Percentiles rank a stretch among this genome's conserved stretches.
Evolutionary conservation across 495 filamentous ascomycete species (phyloP).

Genomic region (Thermothielavioides terrestris): DNA sequence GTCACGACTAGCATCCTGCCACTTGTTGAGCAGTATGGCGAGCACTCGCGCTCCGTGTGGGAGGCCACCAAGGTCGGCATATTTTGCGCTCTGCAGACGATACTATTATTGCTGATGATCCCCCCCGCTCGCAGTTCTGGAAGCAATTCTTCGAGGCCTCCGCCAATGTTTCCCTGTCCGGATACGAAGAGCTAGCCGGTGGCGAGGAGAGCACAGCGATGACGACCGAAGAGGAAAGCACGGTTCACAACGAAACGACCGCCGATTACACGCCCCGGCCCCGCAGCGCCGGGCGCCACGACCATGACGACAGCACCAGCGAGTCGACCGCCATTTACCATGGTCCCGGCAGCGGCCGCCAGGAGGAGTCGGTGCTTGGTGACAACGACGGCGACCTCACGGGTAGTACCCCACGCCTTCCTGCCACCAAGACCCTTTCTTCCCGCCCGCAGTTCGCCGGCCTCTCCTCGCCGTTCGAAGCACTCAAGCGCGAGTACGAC

Average conservation of each 20-base stretch:
- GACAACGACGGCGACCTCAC: conserved; percentile 41
- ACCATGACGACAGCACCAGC: conserved; percentile 29
- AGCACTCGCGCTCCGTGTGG: conserved; percentile 91
- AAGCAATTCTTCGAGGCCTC: conserved; percentile 99
- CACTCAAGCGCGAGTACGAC: conserved; percentile 48
- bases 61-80: conserved; percentile 75
- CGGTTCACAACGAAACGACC: conserved; percentile 31
- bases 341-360: conserved; percentile 12
- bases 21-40: conserved; percentile 91
- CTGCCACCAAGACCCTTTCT: conserved; percentile 34
- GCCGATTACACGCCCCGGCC: conserved; percentile 36
- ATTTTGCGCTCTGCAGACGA: too few species aligned
- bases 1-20: conserved; percentile 90
- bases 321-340: conserved; percentile 28
- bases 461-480: conserved; percentile 60
- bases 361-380: conserved; percentile 47
- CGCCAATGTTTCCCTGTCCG: conserved; percentile 93
- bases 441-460: conserved; percentile 44
- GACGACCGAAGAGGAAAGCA: conserved; percentile 27
- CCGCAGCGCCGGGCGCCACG: conserved; percentile 27
- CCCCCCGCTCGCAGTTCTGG: conserved; percentile 67
- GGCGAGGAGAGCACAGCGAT: conserved; percentile 44
- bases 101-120: too few species aligned
- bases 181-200: conserved; percentile 72
- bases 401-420: conserved; percentile 46